Evolutionary conservation across 2,329 filamentous ascomycete genomes (phyloP).

Genomic region (Pestalotiopsis sp.): DNA sequence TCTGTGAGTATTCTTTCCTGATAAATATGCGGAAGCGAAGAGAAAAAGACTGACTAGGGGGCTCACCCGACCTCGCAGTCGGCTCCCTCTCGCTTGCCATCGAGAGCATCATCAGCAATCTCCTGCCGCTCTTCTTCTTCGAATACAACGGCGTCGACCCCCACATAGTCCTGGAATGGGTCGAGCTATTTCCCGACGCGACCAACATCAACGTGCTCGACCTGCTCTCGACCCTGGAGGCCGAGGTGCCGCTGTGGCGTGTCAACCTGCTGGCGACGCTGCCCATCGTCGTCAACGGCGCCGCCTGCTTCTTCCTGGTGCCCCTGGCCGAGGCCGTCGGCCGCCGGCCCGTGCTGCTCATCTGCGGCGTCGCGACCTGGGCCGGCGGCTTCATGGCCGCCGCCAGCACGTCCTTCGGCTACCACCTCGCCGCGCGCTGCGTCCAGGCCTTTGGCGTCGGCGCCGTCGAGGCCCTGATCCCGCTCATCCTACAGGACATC

Average conservation of each 20-base stretch:
- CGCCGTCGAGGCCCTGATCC: slow-evolving; percentile 37
- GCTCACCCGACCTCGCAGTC: slow-evolving; percentile 15
- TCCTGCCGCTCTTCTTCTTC: slow-evolving; percentile 36
- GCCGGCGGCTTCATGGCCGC: slow-evolving; percentile 39
- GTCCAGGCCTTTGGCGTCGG: slow-evolving; percentile 39
- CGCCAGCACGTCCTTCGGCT: slow-evolving; percentile 29
- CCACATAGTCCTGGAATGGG: slow-evolving; percentile 21
- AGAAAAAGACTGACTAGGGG: slow-evolving; percentile 4
- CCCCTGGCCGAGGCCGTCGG: slow-evolving; percentile 39
- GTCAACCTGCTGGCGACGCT: slow-evolving; percentile 35
- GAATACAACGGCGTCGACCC: slow-evolving; percentile 36
- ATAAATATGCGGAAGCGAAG: slow-evolving; percentile 31
- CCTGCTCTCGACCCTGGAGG: slow-evolving; percentile 32
- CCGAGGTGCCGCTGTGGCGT: slow-evolving; percentile 24
- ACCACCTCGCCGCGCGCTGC: slow-evolving; percentile 35
- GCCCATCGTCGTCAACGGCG: slow-evolving; percentile 37
- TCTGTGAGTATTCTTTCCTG: slow-evolving; percentile 27
- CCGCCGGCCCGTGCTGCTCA: slow-evolving; percentile 36
- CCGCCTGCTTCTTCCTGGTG: slow-evolving; percentile 38
- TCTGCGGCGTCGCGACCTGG: slow-evolving; percentile 35
- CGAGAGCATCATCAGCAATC: slow-evolving; percentile 29
- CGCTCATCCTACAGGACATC: slow-evolving; percentile 40
- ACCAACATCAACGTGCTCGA: slow-evolving; percentile 23
- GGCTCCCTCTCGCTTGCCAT: slow-evolving; percentile 30
- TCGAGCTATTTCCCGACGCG: slow-evolving; percentile 12